Evolutionary conservation across 2,329 filamentous ascomycete genomes (phyloP).

Genomic region (Harringtonia aguacate): DNA sequence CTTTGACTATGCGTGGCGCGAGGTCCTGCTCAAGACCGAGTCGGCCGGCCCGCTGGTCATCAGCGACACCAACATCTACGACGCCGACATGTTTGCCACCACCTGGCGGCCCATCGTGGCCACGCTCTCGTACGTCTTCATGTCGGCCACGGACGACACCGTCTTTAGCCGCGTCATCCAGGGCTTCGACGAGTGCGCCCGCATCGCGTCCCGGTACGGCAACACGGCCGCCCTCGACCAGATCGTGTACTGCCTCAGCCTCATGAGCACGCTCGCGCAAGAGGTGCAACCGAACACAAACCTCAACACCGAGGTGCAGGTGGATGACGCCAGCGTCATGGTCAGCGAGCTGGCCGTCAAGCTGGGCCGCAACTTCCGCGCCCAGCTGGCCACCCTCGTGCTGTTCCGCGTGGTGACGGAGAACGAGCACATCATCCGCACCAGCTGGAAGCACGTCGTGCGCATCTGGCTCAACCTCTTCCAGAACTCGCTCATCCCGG

Average conservation of each 20-base stretch:
- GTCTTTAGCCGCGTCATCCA: conserved; percentile 90
- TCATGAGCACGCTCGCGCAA: conserved; percentile 73
- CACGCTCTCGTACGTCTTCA: conserved; percentile 94
- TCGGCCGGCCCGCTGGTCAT: conserved; percentile 62
- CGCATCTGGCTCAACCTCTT: conserved; percentile 94
- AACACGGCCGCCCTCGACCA: conserved; percentile 83
- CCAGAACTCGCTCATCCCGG: conserved; percentile 82
- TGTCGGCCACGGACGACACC: conserved; percentile 93
- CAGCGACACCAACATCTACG: conserved; percentile 88
- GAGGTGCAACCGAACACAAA: conserved; percentile 62
- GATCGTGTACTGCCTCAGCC: conserved; percentile 80
- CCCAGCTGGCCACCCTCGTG: conserved; percentile 89
- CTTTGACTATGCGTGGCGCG: conserved; percentile 96
- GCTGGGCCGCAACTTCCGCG: conserved; percentile 86
- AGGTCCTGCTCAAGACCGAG: conserved; percentile 76
- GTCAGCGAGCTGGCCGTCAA: conserved; percentile 96
- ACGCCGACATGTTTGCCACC: conserved; percentile 93
- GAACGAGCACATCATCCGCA: conserved; percentile 65
- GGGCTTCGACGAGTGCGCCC: conserved; percentile 92
- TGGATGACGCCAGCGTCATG: conserved; percentile 88
- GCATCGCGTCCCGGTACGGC: conserved; percentile 77
- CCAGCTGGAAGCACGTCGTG: conserved; percentile 76
- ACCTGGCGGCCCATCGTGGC: conserved; percentile 94
- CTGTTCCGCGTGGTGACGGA: conserved; percentile 84
- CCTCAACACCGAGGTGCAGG: conserved; percentile 92